phyloP scores from a whole-genome alignment of 768 basidiomycete species.

The Collybia nuda region DNA sequence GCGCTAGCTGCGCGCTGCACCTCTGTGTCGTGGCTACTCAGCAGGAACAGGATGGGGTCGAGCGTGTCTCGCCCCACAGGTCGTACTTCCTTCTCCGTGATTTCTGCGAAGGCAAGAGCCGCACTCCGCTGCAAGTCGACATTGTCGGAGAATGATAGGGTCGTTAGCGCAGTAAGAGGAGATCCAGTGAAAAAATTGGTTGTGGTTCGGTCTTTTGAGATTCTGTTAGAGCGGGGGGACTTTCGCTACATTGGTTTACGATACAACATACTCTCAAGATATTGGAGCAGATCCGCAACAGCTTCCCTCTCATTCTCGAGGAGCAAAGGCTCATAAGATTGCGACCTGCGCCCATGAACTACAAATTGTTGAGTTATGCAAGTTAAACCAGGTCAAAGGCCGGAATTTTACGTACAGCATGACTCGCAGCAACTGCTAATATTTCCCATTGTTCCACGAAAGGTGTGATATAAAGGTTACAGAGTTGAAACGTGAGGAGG shows the following conservation, averaged over 20 bases:
- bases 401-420: constrained; percentile 58
- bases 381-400: constrained; percentile 2
- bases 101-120: constrained; percentile 97
- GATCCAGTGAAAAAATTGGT: constrained; percentile 98
- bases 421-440: constrained; percentile 80
- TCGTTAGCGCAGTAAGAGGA: constrained; percentile 91
- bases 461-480: constrained; percentile 1
- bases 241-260: constrained; percentile 1
- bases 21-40: constrained; percentile 97
- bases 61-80: constrained; percentile 96
- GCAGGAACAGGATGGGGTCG: constrained; percentile 95
- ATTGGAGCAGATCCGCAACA: constrained; percentile 95
- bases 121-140: constrained; percentile 98
- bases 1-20: constrained; percentile 98
- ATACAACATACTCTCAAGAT: constrained; percentile 83
- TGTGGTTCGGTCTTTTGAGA: constrained; percentile 82
- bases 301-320: constrained; percentile 96
- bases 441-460: constrained; percentile 59
- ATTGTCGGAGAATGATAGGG: constrained; percentile 97
- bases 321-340: constrained; percentile 83
- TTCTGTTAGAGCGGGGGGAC: constrained; percentile 2
- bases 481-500: constrained; percentile 9
- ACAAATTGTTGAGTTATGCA: constrained; percentile 17
- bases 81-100: constrained; percentile 98
- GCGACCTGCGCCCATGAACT: constrained; percentile 84